A percentile compares a stretch with the other conserved stretches of the same genome.
Evolutionary conservation across 345 rosid species (phyloP).

Genomic region (Durio zibethinus): DNA sequence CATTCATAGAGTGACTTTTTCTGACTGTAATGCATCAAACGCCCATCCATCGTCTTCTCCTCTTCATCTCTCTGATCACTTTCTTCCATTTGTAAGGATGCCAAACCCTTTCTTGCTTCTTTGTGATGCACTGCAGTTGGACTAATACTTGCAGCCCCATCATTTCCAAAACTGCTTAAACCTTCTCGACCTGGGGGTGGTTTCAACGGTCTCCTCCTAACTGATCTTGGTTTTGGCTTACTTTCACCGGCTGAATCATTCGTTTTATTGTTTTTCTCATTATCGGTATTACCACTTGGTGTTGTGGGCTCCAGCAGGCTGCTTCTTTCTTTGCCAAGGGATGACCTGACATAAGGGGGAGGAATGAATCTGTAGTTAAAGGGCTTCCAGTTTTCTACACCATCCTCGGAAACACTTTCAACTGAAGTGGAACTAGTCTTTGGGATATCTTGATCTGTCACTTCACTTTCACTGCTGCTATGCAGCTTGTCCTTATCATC

Average conservation of each 20-base stretch:
- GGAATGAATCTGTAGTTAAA: slow-evolving; percentile 37
- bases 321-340: slow-evolving; percentile 29
- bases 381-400: slow-evolving; percentile 32
- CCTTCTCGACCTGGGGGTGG: slow-evolving; percentile 27
- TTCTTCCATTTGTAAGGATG: not conserved
- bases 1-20: slow-evolving; percentile 25
- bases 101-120: not conserved
- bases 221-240: slow-evolving; percentile 63
- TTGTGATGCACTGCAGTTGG: not conserved
- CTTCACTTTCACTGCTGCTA: slow-evolving; percentile 49
- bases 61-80: slow-evolving; percentile 27
- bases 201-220: slow-evolving; percentile 45
- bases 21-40: slow-evolving; percentile 37
- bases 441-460: slow-evolving; percentile 18
- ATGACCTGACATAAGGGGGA: slow-evolving; percentile 48
- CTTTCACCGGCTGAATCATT: slow-evolving; percentile 27
- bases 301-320: slow-evolving; percentile 21
- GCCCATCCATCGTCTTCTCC: slow-evolving; percentile 36
- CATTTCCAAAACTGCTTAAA: not conserved
- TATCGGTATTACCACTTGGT: slow-evolving; percentile 15
- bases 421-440: slow-evolving; percentile 43
- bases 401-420: slow-evolving; percentile 47
- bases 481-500: slow-evolving; percentile 21
- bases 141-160: not conserved
- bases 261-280: slow-evolving; percentile 11